phyloP scores from a whole-genome alignment of 2,329 filamentous ascomycete species.

The Diaporthe destruens region DNA sequence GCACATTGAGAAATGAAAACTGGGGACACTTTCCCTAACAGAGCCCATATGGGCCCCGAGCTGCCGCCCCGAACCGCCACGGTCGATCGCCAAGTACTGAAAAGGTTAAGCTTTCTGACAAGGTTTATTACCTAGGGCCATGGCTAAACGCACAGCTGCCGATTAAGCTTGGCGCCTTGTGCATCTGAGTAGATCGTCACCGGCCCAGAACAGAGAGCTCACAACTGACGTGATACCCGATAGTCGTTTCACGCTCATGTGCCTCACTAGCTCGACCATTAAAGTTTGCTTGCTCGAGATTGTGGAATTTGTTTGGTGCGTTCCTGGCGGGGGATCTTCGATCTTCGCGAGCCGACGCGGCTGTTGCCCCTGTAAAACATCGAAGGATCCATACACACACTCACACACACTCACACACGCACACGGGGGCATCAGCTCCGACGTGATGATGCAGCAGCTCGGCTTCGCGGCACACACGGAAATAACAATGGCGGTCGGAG shows the following conservation, averaged over 20 bases:
- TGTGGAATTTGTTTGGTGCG: background rate
- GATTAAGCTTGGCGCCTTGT: constrained; percentile 8
- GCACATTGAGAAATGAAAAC: constrained; percentile 19
- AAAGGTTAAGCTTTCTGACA: constrained; percentile 21
- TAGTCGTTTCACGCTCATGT: background rate
- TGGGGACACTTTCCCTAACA: constrained; percentile 15
- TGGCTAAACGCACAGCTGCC: background rate
- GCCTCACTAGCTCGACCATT: background rate
- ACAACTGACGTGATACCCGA: background rate
- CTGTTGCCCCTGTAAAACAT: background rate
- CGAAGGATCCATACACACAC: background rate
- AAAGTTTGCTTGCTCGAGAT: background rate
- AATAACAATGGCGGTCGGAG: background rate
- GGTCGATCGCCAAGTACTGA: constrained; percentile 14
- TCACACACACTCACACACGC: background rate
- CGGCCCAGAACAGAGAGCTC: background rate
- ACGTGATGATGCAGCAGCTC: background rate
- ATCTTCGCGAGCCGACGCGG: background rate
- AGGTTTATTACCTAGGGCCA: constrained; percentile 23
- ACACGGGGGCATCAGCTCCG: background rate
- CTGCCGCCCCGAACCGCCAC: constrained; percentile 18
- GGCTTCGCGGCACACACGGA: constrained; percentile 16
- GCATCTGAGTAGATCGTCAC: background rate
- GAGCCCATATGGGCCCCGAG: background rate
- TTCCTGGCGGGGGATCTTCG: background rate